These are phyloP conservation scores for Arthroderma sp. DNA, from an alignment of 2,329 filamentous ascomycete species.

Conservation along the genomic window DNA sequence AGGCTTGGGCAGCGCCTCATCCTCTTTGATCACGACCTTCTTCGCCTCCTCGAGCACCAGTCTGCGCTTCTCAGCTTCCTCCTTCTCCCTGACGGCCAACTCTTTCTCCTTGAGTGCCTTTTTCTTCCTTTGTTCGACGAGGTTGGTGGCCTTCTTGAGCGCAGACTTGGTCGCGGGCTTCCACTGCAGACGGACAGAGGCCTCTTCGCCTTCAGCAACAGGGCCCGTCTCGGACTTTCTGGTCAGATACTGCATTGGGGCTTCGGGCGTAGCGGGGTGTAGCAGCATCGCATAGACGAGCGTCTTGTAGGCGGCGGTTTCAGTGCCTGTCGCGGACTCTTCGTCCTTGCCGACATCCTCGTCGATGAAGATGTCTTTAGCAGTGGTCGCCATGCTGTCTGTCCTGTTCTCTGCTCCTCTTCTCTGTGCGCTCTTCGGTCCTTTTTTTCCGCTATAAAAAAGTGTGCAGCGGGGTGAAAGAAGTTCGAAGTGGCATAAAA, in stretches of 20 bases:
- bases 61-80: slow-evolving; percentile 58
- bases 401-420: slow-evolving; percentile 12
- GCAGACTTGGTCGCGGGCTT: slow-evolving; percentile 74
- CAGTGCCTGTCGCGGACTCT: slow-evolving; percentile 51
- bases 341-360: slow-evolving; percentile 67
- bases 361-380: slow-evolving; percentile 58
- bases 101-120: slow-evolving; percentile 71
- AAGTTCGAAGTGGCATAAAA: not conserved
- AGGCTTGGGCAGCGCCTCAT: slow-evolving; percentile 59
- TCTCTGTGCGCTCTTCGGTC: slow-evolving; percentile 14
- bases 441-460: slow-evolving; percentile 17
- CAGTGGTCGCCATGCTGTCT: slow-evolving; percentile 6
- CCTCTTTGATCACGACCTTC: slow-evolving; percentile 60
- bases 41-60: slow-evolving; percentile 70
- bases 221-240: slow-evolving; percentile 55
- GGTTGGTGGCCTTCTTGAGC: slow-evolving; percentile 69
- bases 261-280: slow-evolving; percentile 44
- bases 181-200: slow-evolving; percentile 55
- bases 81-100: slow-evolving; percentile 56
- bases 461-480: slow-evolving; percentile 2
- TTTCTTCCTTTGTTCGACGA: slow-evolving; percentile 65
- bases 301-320: slow-evolving; percentile 68
- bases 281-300: slow-evolving; percentile 66
- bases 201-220: slow-evolving; percentile 51
- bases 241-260: slow-evolving; percentile 52